Base-by-base conservation (phyloP, 805 yeast genomes). In the Candida palmyrensis region DNA sequence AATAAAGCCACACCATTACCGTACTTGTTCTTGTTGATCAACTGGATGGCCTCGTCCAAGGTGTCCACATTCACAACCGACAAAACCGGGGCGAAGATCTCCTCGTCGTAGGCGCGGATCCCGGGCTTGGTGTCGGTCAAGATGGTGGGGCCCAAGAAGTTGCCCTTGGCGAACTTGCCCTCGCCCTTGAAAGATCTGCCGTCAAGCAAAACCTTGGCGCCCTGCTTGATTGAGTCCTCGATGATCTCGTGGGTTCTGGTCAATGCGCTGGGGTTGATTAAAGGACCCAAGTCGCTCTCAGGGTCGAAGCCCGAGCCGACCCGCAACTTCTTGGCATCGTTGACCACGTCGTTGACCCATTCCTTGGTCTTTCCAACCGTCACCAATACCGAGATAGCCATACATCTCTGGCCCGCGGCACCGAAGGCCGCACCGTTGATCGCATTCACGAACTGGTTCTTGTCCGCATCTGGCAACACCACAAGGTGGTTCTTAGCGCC, bases 341-440 rank as follows among this genome's bases (percentile, higher is more conserved):
- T 66, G 21, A 75, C 72, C 31, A 82, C 67, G 32, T 79, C 87
- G 26, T 60, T 46, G 33, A 81, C 59, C 84, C 86, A 80, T 41
- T 70, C 71, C 50, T 68, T 68, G 40, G 83, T 67, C 40, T 70
- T 66, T 25, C 88, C 88, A 16, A 82, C 87, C 13, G 85, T 73
- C 32, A 82, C 83, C 41, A 82, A 65, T 22, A 79, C 83, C 15
- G 83, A 78, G 33, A 82, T 76, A 8, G 86, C 84, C 83, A 82
- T 77, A 61, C 90, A 82, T 53, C 88, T 75, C 68, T 82, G 90
- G 41, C 89, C 90, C 13, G 89, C 88, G 32, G 89, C 88, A 20
- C 89, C 87, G 56, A 82, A 82, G 16, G 87, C 84, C 34, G 89
- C 87, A 31, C 86, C 82, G 38, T 69, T 77, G 30, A 82, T 62